These are phyloP conservation scores for Leonotis leonurus DNA, from an alignment of 257 asterid genomes.

Conservation along the genomic window DNA sequence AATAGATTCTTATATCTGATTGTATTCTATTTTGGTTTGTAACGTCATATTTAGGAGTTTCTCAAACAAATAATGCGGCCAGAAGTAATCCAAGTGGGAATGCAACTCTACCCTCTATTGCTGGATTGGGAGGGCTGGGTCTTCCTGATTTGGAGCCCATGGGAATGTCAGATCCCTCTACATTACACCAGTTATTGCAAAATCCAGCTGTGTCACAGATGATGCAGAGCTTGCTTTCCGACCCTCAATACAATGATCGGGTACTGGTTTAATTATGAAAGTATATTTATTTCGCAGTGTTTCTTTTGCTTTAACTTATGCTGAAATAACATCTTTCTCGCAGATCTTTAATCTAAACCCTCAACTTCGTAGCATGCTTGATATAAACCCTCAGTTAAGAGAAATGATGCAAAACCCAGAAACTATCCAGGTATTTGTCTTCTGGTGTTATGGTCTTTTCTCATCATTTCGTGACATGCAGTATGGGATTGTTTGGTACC, in stretches of 20 bases:
- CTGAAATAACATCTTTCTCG: slow-evolving; percentile 11
- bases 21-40: slow-evolving; percentile 3
- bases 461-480: neutral
- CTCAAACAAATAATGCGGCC: slow-evolving; percentile 36
- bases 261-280: slow-evolving; percentile 14
- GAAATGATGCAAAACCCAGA: slow-evolving; percentile 68
- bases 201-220: slow-evolving; percentile 52
- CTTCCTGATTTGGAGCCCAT: slow-evolving; percentile 32
- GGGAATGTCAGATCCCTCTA: slow-evolving; percentile 33
- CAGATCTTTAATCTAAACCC: slow-evolving; percentile 41
- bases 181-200: slow-evolving; percentile 38
- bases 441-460: neutral
- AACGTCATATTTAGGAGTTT: slow-evolving; percentile 23
- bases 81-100: slow-evolving; percentile 37
- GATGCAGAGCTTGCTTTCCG: slow-evolving; percentile 46
- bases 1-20: neutral
- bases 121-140: slow-evolving; percentile 49
- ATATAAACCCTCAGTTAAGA: slow-evolving; percentile 49
- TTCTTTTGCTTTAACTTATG: neutral
- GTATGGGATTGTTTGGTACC: neutral
- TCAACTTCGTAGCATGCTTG: slow-evolving; percentile 42
- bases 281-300: neutral
- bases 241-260: slow-evolving; percentile 54
- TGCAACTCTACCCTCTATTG: slow-evolving; percentile 30
- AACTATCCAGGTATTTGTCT: slow-evolving; percentile 38